Evolutionary conservation across 108 stramenopile species (phyloP), one percentile per base, ranked within the genome.

Genomic region (Cyclotella distinguenda): DNA sequence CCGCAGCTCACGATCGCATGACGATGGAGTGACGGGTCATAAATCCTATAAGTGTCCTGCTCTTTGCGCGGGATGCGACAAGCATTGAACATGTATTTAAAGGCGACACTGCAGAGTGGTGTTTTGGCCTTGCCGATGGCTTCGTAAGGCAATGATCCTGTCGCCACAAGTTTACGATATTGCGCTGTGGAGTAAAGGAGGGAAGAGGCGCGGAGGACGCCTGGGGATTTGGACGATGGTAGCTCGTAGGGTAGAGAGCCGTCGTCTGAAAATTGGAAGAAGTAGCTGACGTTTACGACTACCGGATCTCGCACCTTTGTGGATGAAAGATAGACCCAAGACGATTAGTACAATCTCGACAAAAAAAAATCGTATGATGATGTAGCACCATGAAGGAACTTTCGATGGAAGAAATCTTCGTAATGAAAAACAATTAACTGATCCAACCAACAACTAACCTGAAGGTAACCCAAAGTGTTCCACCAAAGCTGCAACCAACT

Each of bases 61-160:
- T 78, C 72, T 55, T 56, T 70, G 13, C 61, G 72, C 23, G 94
- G 94, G 65, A 95, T 79, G 12, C 94, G 78, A 72, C 89, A 93
- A 2, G 89, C 86, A 68, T 95, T 88, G 74, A 95, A 94, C 93
- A 95, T 89, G 75, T 95, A 95, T 55, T 95, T 95, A 84, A 76
- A 95, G 6, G 94, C 90, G 3, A 80, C 85, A 23, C 82, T 80
- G 66, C 89, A 90, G 19, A 91, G 64, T 11, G 90, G 88, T 28
- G 80, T 84, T 30, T 87, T 72, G 9, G 78, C 60, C 26, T 71
- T 65, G 13, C 93, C 93, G 33, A 91, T 81, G 2, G 60, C 73
- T 48, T 91, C 88, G 36, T 76, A 54, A 35, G 88, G 85, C 8
- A 87, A 49, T 34, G 47, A 13, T 39, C 93, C 93, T 15, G 87